A percentile compares a stretch with the other conserved stretches of the same genome.
phyloP scores from a whole-genome alignment of 2,329 filamentous ascomycete species.

The Sporothrix brasiliensis region DNA sequence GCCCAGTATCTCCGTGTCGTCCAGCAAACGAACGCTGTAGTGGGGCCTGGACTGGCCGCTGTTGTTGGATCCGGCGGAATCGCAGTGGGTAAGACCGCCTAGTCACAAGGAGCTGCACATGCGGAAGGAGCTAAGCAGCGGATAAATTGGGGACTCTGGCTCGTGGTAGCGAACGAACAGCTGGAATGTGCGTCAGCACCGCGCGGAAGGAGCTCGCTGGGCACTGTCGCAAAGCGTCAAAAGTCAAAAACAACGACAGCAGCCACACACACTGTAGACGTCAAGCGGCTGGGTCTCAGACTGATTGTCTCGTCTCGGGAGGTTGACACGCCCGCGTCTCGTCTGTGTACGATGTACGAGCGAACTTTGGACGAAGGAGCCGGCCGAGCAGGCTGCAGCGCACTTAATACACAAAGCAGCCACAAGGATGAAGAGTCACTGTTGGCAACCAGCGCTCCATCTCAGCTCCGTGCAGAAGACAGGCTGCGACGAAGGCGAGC shows the following conservation, averaged over 20 bases:
- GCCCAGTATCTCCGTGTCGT: conserved; percentile 1
- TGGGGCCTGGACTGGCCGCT: conserved; percentile 20
- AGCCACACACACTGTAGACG: not conserved
- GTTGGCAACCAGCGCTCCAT: not conserved
- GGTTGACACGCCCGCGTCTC: conserved; percentile 8
- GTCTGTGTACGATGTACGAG: not conserved
- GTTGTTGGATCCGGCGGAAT: conserved; percentile 29
- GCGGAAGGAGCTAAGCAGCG: conserved; percentile 28
- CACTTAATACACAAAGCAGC: not conserved
- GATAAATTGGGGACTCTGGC: conserved; percentile 17
- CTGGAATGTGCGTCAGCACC: conserved; percentile 21
- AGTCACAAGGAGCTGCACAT: conserved; percentile 7
- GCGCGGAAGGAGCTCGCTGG: not conserved
- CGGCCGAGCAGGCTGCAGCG: not conserved
- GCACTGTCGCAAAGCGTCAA: not conserved
- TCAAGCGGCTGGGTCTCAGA: not conserved
- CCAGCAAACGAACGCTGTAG: conserved; percentile 16
- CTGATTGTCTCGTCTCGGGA: conserved; percentile 15
- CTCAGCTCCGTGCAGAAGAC: not conserved
- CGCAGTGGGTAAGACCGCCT: not conserved
- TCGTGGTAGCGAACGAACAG: not conserved
- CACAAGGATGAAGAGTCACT: not conserved
- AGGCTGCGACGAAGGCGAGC: not conserved
- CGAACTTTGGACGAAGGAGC: conserved; percentile 13
- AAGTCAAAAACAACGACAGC: not conserved